Base-by-base conservation (phyloP, 345 rosid species). In the Syzygium aqueum region DNA sequence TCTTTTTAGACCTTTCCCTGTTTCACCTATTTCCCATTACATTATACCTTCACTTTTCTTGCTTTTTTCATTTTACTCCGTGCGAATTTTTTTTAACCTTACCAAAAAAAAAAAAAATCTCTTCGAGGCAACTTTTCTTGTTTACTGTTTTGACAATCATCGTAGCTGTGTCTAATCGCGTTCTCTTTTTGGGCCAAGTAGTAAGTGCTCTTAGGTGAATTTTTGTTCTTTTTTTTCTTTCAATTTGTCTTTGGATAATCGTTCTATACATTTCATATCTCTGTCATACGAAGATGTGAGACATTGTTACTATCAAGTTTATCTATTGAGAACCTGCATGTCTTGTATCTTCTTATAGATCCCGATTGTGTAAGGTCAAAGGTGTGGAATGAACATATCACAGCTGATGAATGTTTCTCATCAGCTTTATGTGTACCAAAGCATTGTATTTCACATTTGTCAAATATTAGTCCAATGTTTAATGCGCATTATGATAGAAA, bases 11-110 rank as follows among this genome's bases (percentile, higher is more conserved):
- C 2, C 80, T 33, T 40, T 73, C 46, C 46, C 3, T 9, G 80
- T 73, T 73, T 73, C 25, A 19, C 25, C 13, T 9, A 73, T 33
- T 73, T 73, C 43, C 80, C 49, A 19, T 61, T n/a, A n/a, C 46
- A 73, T 33, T 73, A 46, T 33, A 33, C 80, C 49, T 73, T 67
- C 46, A 67, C 78, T 67, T 67, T 67, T 16, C 12, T 67, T 23
- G 8, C n/a, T 8, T 30, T 73, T n/a, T n/a, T n/a, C n/a, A n/a
- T n/a, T n/a, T 73, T 19, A 19, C 14, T 73, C 46, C 0, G 0
- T 33, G 13, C 12, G 11, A 33, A 73, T 73, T 73, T n/a, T n/a
- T n/a, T n/a, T n/a, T n/a, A n/a, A n/a, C n/a, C n/a, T n/a, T n/a
- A n/a, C n/a, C n/a, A n/a, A n/a, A n/a, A n/a, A n/a, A n/a, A n/a